Conservation (phyloP, 2,329 filamentous ascomycete genomes). For the Penicillium sp. region DNA sequence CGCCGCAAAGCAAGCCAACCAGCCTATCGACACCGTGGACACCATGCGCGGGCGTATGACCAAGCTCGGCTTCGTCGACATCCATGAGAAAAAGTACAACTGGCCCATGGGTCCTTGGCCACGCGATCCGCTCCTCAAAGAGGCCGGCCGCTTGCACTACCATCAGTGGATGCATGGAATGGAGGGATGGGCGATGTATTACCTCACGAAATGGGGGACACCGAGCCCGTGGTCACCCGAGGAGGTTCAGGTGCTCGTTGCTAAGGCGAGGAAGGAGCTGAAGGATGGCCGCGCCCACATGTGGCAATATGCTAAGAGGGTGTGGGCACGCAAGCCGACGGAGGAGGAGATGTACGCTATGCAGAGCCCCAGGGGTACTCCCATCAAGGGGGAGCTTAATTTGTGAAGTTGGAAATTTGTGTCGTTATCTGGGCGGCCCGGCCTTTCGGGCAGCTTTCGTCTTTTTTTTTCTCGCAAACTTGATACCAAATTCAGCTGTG, state of each 20-base stretch:
- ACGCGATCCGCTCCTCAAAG: conserved; percentile 25
- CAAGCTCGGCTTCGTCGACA: conserved; percentile 29
- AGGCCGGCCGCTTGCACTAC: conserved; percentile 41
- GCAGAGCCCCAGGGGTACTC: background rate
- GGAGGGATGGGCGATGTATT: conserved; percentile 25
- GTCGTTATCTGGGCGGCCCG: too few species aligned
- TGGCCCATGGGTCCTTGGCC: conserved; percentile 31
- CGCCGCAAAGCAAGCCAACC: conserved; percentile 15
- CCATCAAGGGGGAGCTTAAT: background rate
- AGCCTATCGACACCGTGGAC: conserved; percentile 17
- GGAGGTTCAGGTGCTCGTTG: conserved; percentile 6
- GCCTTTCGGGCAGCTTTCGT: too few species aligned
- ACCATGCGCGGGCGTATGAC: conserved; percentile 22
- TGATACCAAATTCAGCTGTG: too few species aligned
- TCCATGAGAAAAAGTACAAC: conserved; percentile 24
- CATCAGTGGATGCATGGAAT: conserved; percentile 24
- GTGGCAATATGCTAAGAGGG: conserved; percentile 2
- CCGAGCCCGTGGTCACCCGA: conserved; percentile 11
- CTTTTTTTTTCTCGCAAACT: too few species aligned
- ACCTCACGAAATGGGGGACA: conserved; percentile 20
- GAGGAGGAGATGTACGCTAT: background rate
- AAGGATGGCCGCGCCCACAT: conserved; percentile 3
- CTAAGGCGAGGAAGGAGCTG: conserved; percentile 2
- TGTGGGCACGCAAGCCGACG: conserved; percentile 8
- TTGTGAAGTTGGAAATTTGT: background rate